These are phyloP conservation scores for Huntiella omanensis DNA, from an alignment of 2,329 filamentous ascomycete genomes.

Conservation along the genomic window DNA sequence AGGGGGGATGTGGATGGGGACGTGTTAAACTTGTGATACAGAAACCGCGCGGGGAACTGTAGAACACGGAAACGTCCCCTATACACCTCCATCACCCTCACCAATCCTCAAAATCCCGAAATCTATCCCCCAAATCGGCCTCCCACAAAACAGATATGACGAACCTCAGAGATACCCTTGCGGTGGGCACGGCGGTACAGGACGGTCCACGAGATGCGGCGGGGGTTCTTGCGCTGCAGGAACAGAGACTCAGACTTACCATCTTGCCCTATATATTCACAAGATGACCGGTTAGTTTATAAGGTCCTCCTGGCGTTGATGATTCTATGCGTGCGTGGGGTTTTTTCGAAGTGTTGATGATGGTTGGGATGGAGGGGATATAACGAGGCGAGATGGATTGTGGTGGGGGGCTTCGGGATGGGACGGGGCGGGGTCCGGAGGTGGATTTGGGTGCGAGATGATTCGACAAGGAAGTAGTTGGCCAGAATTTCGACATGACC, in stretches of 20 bases:
- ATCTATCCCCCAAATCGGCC: neutral
- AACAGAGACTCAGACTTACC: slow-evolving; percentile 99
- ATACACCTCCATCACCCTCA: too few relatives aligned
- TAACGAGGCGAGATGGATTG: too few relatives aligned
- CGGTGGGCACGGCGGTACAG: slow-evolving; percentile 98
- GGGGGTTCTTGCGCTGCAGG: slow-evolving; percentile 99
- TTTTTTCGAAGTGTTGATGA: too few relatives aligned
- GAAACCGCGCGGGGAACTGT: neutral
- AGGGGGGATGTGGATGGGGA: neutral
- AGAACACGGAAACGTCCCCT: too few relatives aligned
- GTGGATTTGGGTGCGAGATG: too few relatives aligned
- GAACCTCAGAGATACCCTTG: slow-evolving; percentile 99
- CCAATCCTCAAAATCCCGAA: too few relatives aligned
- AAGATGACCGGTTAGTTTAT: slow-evolving; percentile 3
- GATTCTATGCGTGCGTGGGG: too few relatives aligned
- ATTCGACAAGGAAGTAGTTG: too few relatives aligned
- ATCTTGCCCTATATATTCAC: slow-evolving; percentile 66
- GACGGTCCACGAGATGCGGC: slow-evolving; percentile 96
- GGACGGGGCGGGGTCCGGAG: too few relatives aligned
- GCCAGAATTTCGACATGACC: too few relatives aligned
- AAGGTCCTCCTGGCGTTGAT: neutral
- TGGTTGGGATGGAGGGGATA: too few relatives aligned
- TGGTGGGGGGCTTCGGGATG: too few relatives aligned
- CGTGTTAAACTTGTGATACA: neutral
- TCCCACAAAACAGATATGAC: slow-evolving; percentile 16